Conservation (phyloP, 164 flowering plant genomes). For the Tetracentron sinense region DNA sequence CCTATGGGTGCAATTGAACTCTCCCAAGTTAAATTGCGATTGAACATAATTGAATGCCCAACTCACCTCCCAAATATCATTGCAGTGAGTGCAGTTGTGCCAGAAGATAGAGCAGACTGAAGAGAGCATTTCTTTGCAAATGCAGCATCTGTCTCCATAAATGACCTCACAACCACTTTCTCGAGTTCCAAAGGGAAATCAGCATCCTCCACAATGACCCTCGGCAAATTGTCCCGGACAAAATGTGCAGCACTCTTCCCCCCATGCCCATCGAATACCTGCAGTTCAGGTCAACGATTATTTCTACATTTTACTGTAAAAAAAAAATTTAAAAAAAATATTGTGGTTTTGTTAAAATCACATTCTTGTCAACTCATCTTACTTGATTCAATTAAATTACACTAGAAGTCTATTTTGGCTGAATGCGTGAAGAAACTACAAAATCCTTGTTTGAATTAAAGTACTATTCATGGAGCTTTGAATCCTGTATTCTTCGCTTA, state of each 20-base stretch:
- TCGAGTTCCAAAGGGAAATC: conserved; percentile 89
- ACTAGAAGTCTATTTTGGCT: too few species aligned
- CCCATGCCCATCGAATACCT: conserved; percentile 99
- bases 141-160: conserved; percentile 65
- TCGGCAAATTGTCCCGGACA: conserved; percentile 87
- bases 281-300: conserved; percentile 6
- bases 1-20: too few species aligned
- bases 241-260: conserved; percentile 87
- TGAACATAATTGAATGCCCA: too few species aligned
- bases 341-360: too few species aligned
- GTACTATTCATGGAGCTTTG: too few species aligned
- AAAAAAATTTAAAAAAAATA: too few species aligned
- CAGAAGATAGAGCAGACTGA: conserved; percentile 68
- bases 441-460: too few species aligned
- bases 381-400: neutral
- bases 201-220: conserved; percentile 82
- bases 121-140: conserved; percentile 56
- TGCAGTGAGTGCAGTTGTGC: conserved; percentile 92
- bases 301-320: neutral
- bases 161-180: conserved; percentile 79
- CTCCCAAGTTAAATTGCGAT: too few species aligned
- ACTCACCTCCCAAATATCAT: conserved; percentile 96
- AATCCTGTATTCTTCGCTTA: too few species aligned
- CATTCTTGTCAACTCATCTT: too few species aligned
- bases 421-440: too few species aligned